phyloP scores from a whole-genome alignment of 495 filamentous ascomycete species.

The Penicillium paradoxum region DNA sequence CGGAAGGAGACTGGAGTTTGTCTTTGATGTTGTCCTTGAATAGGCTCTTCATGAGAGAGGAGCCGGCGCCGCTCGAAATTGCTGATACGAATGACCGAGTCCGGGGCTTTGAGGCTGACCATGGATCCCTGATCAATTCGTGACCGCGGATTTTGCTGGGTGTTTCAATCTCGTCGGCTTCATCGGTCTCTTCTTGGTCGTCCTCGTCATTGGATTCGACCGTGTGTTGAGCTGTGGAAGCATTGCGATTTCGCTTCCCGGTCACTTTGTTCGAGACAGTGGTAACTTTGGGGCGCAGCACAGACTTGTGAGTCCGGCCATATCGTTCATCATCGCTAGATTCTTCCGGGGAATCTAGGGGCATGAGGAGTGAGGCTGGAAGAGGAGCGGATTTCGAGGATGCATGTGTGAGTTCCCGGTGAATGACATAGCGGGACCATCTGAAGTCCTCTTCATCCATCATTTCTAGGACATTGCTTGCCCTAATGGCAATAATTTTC shows the following conservation, averaged over 20 bases:
- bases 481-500: conserved; percentile 34
- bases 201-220: conserved; percentile 32
- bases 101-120: conserved; percentile 32
- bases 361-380: conserved; percentile 31
- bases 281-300: conserved; percentile 47
- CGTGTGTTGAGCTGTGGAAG: conserved; percentile 25
- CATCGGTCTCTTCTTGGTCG: conserved; percentile 33
- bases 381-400: conserved; percentile 20
- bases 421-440: conserved; percentile 44
- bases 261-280: conserved; percentile 38
- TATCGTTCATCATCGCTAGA: conserved; percentile 41
- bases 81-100: conserved; percentile 35
- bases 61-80: conserved; percentile 21
- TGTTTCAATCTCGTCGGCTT: conserved; percentile 39
- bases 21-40: conserved; percentile 30
- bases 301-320: conserved; percentile 43
- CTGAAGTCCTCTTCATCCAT: conserved; percentile 41
- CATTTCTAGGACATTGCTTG: conserved; percentile 26
- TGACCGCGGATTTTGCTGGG: conserved; percentile 42
- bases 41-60: conserved; percentile 31
- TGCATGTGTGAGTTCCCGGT: conserved; percentile 38
- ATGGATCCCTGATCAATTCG: conserved; percentile 41
- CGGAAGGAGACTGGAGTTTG: conserved; percentile 23
- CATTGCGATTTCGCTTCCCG: conserved; percentile 45
- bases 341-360: conserved; percentile 30